Base-by-base conservation (phyloP, 495 filamentous ascomycete genomes). In the Penicilliopsis zonata region DNA sequence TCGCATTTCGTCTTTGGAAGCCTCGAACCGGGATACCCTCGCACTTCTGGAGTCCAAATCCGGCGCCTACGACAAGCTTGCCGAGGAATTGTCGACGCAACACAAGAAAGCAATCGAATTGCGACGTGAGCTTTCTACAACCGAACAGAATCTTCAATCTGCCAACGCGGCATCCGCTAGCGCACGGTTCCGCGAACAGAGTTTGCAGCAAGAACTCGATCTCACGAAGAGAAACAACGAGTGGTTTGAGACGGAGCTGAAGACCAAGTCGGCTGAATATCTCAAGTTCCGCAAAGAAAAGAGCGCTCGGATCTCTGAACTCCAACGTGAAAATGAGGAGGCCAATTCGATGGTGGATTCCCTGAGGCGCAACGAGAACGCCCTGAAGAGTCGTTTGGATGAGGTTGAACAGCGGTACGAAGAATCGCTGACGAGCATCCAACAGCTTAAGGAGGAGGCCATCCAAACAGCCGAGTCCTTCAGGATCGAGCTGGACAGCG, bases 261-360 rank as follows among this genome's bases (percentile, higher is more conserved):
- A 92, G 59, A 86, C 83, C 0, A 93, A 93, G 53, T 74, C 63
- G 27, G 72, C 72, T 19, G 92, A 96, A 44, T 73, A 82, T 28
- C 69, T 85, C 36, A 94, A 87, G 41, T 92, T 81, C 63, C 76
- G 92, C 35, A 96, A 94, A 44, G 90, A 99, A 50, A 96, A 95
- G 66, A 76, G 77, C 42, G 72, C 82, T 0, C 77, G 82, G 13
- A 80, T 95, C 42, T 63, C 84, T 8, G 81, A 88, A 46, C 73
- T 99, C 18, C 83, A 95, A 49, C 81, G 84, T 10, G 71, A 80
- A 30, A 82, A 87, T 41, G 88, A 95, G 35, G 88, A 96, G 41
- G 73, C 80, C 16, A 75, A 64, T 38, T 74, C 76, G 6, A 80
- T 59, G 6, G 67, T 87, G 26, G 84, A 93, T 31, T 74, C 78